phyloP scores from a whole-genome alignment of 805 yeast species.

The Tetrapisispora fleetii region DNA sequence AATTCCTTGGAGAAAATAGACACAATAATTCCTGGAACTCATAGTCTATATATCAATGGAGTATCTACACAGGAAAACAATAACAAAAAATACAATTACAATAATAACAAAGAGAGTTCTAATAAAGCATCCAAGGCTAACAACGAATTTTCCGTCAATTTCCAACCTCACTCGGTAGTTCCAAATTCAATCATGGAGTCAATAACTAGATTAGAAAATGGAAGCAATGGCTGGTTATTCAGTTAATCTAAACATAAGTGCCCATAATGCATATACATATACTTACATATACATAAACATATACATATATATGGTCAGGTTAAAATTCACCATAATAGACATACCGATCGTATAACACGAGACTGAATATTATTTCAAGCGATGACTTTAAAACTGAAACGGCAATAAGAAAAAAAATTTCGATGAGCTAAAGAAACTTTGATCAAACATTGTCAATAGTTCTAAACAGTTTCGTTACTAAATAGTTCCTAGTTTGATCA shows the following conservation, averaged over 20 bases:
- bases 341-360: background rate
- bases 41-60: background rate
- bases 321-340: too few relatives aligned
- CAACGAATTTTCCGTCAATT: background rate
- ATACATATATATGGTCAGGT: too few relatives aligned
- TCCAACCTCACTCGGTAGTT: background rate
- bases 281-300: background rate
- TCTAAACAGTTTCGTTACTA: too few relatives aligned
- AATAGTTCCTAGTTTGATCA: too few relatives aligned
- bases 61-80: too few relatives aligned
- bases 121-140: background rate
- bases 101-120: background rate
- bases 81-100: background rate
- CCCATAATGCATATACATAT: background rate
- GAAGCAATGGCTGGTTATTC: constrained; percentile 14
- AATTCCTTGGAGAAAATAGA: background rate
- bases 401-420: background rate
- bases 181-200: background rate
- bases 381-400: background rate
- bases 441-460: too few relatives aligned
- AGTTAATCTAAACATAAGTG: background rate
- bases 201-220: constrained; percentile 18
- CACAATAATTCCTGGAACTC: background rate
- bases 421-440: constrained; percentile 1
- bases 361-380: background rate